Conservation (phyloP, 768 basidiomycete species). For the Termitomyces sp. region DNA sequence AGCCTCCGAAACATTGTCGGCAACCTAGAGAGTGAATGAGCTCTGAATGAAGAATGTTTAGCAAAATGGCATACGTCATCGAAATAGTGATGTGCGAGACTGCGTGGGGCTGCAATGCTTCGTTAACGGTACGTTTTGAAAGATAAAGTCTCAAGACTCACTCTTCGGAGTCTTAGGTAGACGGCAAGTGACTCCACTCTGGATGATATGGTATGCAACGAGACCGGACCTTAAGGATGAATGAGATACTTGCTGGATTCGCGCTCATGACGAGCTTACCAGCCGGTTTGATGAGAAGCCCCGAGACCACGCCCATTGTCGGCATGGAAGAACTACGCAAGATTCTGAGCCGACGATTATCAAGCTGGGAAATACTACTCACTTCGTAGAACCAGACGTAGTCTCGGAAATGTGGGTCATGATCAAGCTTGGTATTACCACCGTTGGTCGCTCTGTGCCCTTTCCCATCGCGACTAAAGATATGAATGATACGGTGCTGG, state of each 20-base stretch:
- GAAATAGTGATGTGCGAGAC: conserved; percentile 89
- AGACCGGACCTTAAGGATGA: conserved; percentile 65
- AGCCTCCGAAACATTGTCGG: conserved; percentile 66
- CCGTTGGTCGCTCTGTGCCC: conserved; percentile 91
- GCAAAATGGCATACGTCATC: conserved; percentile 67
- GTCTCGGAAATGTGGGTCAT: conserved; percentile 94
- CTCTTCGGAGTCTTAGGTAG: conserved; percentile 93
- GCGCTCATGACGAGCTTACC: conserved; percentile 42
- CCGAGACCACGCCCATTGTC: conserved; percentile 91
- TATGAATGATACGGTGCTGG: conserved; percentile 98
- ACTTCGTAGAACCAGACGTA: conserved; percentile 97
- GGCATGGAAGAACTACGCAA: conserved; percentile 84
- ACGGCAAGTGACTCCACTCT: conserved; percentile 85
- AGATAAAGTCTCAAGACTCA: conserved; percentile 35
- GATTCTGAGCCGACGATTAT: conserved; percentile 1
- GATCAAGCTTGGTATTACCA: conserved; percentile 80
- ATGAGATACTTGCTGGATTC: not conserved
- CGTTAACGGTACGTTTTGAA: conserved; percentile 1
- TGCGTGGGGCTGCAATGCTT: conserved; percentile 66
- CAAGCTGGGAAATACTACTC: conserved; percentile 10
- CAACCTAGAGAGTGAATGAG: conserved; percentile 46
- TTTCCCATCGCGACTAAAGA: conserved; percentile 89
- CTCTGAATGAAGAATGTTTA: not conserved
- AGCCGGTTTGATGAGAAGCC: conserved; percentile 98
- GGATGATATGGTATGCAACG: conserved; percentile 88